Evolutionary conservation across 345 rosid genomes (phyloP).

Genomic region (Eucalyptus pumila): DNA sequence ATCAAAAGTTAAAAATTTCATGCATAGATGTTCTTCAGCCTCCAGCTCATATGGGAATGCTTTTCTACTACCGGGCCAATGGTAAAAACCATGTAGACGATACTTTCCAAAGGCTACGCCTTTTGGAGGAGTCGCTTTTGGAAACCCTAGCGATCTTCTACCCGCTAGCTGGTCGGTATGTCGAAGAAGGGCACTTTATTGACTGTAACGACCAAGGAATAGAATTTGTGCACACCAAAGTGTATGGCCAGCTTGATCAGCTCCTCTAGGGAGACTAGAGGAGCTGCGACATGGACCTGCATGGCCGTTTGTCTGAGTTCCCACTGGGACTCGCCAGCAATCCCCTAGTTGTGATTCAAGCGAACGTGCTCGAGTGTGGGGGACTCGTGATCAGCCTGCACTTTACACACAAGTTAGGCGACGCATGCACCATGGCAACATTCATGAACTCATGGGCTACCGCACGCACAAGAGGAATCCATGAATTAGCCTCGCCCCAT

Average conservation of each 20-base stretch:
- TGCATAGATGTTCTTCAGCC: not conserved
- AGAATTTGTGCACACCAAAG: not conserved
- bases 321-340: not conserved
- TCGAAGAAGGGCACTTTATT: not conserved
- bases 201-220: not conserved
- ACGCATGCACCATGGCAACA: not conserved
- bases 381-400: not conserved
- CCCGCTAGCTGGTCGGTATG: not conserved
- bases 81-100: not conserved
- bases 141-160: not conserved
- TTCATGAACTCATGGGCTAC: not conserved
- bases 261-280: not conserved
- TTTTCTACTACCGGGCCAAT: not conserved
- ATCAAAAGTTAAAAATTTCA: not conserved
- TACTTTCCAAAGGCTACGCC: not conserved
- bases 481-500: not conserved
- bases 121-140: not conserved
- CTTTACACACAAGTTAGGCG: not conserved
- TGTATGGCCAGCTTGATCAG: not conserved
- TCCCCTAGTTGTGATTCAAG: not conserved
- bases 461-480: not conserved
- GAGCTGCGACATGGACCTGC: not conserved
- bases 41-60: not conserved
- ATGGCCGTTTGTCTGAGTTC: not conserved
- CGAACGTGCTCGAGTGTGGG: not conserved